Evolutionary conservation across 2,329 filamentous ascomycete genomes (phyloP).

Genomic region (Venturia pyrina): DNA sequence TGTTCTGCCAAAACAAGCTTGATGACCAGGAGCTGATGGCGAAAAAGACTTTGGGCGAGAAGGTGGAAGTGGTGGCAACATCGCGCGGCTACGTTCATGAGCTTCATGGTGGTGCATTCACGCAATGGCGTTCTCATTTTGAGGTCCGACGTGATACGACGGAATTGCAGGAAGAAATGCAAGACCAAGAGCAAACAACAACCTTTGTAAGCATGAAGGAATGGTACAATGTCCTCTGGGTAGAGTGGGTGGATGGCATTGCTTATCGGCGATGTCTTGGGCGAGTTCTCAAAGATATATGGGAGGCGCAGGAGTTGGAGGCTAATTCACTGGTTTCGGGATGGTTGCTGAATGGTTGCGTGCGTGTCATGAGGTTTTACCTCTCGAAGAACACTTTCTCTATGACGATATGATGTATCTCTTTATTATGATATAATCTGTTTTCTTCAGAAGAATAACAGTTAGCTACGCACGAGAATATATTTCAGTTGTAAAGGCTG

Average conservation of each 20-base stretch:
- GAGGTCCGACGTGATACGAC: neutral
- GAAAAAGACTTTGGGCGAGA: neutral
- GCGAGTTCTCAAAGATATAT: neutral
- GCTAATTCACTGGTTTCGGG: neutral
- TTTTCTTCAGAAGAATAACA: too few relatives aligned
- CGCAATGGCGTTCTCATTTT: neutral
- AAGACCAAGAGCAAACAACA: neutral
- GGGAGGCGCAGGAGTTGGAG: slow-evolving; percentile 9
- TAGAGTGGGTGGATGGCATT: slow-evolving; percentile 14
- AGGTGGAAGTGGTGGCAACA: neutral
- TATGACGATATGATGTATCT: too few relatives aligned
- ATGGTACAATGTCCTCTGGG: slow-evolving; percentile 14
- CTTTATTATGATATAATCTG: too few relatives aligned
- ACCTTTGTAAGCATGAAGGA: neutral
- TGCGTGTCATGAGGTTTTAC: too few relatives aligned
- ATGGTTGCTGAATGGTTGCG: neutral
- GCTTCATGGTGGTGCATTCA: neutral
- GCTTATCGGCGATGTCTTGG: slow-evolving; percentile 14
- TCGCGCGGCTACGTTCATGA: neutral
- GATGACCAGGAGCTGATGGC: neutral
- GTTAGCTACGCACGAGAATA: too few relatives aligned
- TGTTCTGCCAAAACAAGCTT: neutral
- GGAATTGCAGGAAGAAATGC: neutral
- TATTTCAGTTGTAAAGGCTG: too few relatives aligned
- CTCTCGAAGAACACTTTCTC: too few relatives aligned